phyloP scores from a whole-genome alignment of 352 stramenopile genomes.

The Phytopythium boreale region DNA sequence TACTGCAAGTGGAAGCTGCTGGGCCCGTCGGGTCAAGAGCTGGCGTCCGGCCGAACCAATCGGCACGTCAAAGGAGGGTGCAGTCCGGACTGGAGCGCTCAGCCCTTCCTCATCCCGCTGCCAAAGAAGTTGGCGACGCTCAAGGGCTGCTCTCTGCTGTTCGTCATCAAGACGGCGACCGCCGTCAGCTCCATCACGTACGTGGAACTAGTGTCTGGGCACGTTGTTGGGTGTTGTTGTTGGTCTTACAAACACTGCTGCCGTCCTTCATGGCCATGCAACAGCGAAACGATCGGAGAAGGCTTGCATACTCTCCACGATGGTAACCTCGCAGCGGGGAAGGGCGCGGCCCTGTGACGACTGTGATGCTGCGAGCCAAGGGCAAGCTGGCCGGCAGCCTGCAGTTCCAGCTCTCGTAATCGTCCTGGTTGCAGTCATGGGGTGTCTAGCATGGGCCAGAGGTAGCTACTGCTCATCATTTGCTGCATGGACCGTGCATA shows the following conservation, averaged over 20 bases:
- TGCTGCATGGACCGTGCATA: no score
- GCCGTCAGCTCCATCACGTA: slow-evolving; percentile 1
- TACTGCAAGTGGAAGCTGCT: slow-evolving; percentile 12
- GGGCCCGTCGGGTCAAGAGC: not conserved
- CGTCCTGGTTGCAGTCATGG: no score
- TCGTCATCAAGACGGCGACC: not conserved
- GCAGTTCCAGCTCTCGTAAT: no score
- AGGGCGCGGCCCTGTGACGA: not conserved
- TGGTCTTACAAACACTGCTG: not conserved
- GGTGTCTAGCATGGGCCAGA: no score
- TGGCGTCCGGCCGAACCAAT: not conserved
- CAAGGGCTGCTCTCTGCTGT: not conserved
- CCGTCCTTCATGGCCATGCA: not conserved
- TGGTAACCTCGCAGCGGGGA: not conserved
- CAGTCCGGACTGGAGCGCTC: not conserved
- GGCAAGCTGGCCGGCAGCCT: not conserved
- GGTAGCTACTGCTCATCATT: no score
- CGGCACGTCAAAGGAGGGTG: not conserved
- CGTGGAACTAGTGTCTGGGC: not conserved
- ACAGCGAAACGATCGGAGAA: not conserved
- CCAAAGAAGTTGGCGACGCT: not conserved
- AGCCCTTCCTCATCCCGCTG: not conserved
- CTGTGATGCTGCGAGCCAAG: not conserved
- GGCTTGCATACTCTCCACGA: not conserved
- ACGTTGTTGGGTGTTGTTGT: rapidly evolving